Evolutionary conservation across 257 asterid genomes (phyloP), one percentile per base, ranked within the genome.

Genomic region (Fraxinus americana): DNA sequence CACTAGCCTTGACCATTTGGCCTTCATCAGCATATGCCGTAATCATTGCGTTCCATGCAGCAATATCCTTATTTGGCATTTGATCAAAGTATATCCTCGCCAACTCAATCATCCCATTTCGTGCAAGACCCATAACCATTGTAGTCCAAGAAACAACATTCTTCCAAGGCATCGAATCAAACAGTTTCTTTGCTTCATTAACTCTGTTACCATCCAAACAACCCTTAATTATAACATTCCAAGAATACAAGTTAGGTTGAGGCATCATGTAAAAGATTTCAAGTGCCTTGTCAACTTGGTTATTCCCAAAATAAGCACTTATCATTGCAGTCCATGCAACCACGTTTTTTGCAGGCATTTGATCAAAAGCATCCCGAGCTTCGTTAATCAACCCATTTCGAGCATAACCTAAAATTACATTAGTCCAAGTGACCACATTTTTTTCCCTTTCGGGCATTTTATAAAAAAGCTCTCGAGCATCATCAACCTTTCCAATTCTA

Each of bases 31-130:
- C 76, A 74, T 80, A 85, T 43, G 86, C 85, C 67, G 92, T 85
- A 79, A 89, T 87, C 92, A 89, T 89, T 17, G 95, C 92, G 77
- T 90, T 90, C 92, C 95, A 90, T 0, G 95, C 89, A 2, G 91
- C 70, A 50, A 86, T 72, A 79, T 90, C 95, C 84, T 86, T 90
- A 75, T 79, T 59, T 32, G 86, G 91, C 90, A 87, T 90, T 68
- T 84, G 88, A 78, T 88, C 88, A 73, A 90, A 90, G 85, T 87
- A 85, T 43, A 77, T 70, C 77, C 89, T 85, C 6, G 95, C 90
- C 66, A 84, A 75, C 61, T 82, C 90, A 29, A 80, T 81, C 87
- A 81, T 74, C 78, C 92, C 91, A 63, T 85, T 84, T 76, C 88
- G 79, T 0, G 92, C 90, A 38, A 90, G 87, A 41, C 94, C 91